Conservation (phyloP, 495 filamentous ascomycete genomes). For the Penicillium mononematosum region DNA sequence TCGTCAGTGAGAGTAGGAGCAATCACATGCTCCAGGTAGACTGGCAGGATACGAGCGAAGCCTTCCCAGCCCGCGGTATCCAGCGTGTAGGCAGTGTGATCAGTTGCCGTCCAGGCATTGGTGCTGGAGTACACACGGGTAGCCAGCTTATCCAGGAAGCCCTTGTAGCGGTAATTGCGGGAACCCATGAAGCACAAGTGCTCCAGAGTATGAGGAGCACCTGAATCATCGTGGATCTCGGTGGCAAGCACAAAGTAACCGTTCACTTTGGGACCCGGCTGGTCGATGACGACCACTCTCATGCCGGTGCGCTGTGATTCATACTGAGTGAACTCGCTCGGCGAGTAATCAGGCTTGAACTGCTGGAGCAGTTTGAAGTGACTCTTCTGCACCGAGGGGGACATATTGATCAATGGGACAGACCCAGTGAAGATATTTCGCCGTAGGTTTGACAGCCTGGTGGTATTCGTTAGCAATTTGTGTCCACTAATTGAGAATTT, state of each 20-base stretch:
- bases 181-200: constrained; percentile 98
- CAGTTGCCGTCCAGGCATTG: constrained; percentile 92
- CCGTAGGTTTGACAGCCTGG: constrained; percentile 25
- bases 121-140: constrained; percentile 89
- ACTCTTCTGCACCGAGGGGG: constrained; percentile 31
- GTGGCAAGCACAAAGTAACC: constrained; percentile 95
- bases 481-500: background rate
- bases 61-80: constrained; percentile 95
- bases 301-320: constrained; percentile 85
- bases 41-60: constrained; percentile 88
- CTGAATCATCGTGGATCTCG: constrained; percentile 95
- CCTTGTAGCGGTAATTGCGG: constrained; percentile 89
- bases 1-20: constrained; percentile 89
- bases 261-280: constrained; percentile 88
- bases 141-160: constrained; percentile 88
- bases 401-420: constrained; percentile 39
- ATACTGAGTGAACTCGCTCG: constrained; percentile 82
- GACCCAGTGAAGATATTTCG: constrained; percentile 26
- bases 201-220: constrained; percentile 92
- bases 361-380: constrained; percentile 81
- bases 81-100: constrained; percentile 95
- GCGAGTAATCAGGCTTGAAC: constrained; percentile 86
- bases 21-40: constrained; percentile 95
- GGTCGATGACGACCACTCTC: constrained; percentile 87
- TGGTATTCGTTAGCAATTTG: constrained; percentile 14